Evolutionary conservation across 345 rosid genomes (phyloP).

Genomic region (Pugionium dolabratum): DNA sequence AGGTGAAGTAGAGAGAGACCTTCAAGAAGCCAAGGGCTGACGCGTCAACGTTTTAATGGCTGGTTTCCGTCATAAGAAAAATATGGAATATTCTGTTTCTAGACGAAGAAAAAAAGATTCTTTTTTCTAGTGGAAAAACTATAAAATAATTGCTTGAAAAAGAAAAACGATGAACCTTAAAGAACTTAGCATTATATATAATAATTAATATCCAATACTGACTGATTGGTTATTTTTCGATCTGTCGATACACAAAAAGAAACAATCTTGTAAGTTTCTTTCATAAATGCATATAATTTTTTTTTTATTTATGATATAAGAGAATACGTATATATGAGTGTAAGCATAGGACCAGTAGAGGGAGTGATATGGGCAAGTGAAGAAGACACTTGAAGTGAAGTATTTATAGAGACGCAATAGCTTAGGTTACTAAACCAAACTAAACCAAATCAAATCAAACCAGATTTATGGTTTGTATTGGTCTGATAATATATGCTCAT

Average conservation of each 20-base stretch:
- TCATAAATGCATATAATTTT: slow-evolving; percentile 18
- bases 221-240: slow-evolving; percentile 12
- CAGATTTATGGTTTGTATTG: neutral
- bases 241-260: slow-evolving; percentile 4
- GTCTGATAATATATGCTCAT: too few relatives aligned
- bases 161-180: neutral
- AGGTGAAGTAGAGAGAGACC: slow-evolving; percentile 21
- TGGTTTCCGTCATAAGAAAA: slow-evolving; percentile 3
- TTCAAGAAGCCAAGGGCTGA: slow-evolving; percentile 33
- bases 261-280: neutral
- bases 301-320: neutral
- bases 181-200: neutral
- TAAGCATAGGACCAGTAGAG: slow-evolving; percentile 19
- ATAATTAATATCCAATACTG: slow-evolving; percentile 13
- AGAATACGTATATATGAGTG: slow-evolving; percentile 6
- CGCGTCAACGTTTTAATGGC: slow-evolving; percentile 33
- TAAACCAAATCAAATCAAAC: neutral
- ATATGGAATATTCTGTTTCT: slow-evolving; percentile 18
- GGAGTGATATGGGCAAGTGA: slow-evolving; percentile 28
- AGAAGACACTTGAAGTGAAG: slow-evolving; percentile 19
- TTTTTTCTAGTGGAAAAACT: neutral
- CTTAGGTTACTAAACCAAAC: slow-evolving; percentile 10
- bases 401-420: slow-evolving; percentile 29
- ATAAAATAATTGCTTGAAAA: neutral
- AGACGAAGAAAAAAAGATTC: neutral